A percentile compares a stretch with the other conserved stretches of the same genome.
Evolutionary conservation across 148 eudicot genomes (phyloP).

Genomic region (Camellia sinensis): DNA sequence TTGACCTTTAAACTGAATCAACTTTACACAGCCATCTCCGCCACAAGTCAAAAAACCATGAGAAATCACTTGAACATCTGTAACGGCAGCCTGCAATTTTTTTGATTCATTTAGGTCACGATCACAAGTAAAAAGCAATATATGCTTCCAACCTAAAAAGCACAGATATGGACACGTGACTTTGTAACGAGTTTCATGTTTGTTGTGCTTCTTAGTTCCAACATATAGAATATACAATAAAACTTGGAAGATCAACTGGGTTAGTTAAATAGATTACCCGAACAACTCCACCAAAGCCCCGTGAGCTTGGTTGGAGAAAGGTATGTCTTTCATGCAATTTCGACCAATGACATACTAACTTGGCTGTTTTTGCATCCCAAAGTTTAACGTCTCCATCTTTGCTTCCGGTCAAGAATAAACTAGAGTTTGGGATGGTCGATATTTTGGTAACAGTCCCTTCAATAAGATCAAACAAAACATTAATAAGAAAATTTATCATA

Average conservation of each 20-base stretch:
- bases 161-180: too few species aligned
- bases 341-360: slow-evolving; percentile 86
- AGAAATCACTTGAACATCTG: slow-evolving; percentile 75
- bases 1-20: slow-evolving; percentile 45
- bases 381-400: slow-evolving; percentile 99
- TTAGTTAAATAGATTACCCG: slow-evolving; percentile 44
- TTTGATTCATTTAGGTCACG: slow-evolving; percentile 15
- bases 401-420: slow-evolving; percentile 93
- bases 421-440: slow-evolving; percentile 80
- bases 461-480: slow-evolving; percentile 16
- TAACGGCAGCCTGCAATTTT: slow-evolving; percentile 67
- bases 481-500: slow-evolving; percentile 8
- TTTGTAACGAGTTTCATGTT: too few species aligned
- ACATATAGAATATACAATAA: neutral
- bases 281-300: slow-evolving; percentile 80
- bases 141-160: neutral
- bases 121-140: neutral
- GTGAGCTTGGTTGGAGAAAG: slow-evolving; percentile 82
- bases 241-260: slow-evolving; percentile 3
- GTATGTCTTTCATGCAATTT: slow-evolving; percentile 90
- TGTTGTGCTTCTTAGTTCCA: neutral
- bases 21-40: slow-evolving; percentile 79
- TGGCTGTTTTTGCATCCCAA: slow-evolving; percentile 92
- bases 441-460: slow-evolving; percentile 87
- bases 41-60: slow-evolving; percentile 83